These are phyloP conservation scores for Datisca glomerata DNA, from an alignment of 306 rosid genomes.

Conservation along the genomic window DNA sequence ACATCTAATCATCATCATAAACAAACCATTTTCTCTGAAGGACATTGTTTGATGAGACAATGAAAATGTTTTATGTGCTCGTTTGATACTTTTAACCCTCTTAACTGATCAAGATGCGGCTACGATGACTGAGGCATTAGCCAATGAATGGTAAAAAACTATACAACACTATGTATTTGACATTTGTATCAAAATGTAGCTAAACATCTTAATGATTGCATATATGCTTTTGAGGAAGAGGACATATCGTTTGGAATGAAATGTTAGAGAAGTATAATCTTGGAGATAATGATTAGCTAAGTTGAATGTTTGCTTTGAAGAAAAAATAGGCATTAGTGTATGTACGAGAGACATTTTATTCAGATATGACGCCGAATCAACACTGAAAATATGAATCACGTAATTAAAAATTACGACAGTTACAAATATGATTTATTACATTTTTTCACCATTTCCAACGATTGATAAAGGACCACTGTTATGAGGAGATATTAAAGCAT, in stretches of 20 bases:
- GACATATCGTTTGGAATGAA: neutral
- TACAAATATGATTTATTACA: neutral
- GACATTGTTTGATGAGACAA: no score
- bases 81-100: no score
- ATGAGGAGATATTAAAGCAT: neutral
- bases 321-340: neutral
- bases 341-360: neutral
- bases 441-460: neutral
- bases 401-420: neutral
- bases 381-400: slow-evolving; percentile 1
- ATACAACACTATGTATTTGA: neutral
- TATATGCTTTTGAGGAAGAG: neutral
- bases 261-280: neutral
- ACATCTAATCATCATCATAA: no score
- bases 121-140: slow-evolving; percentile 3
- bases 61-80: no score
- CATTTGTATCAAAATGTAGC: neutral
- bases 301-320: neutral
- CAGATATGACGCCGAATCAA: neutral
- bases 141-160: neutral
- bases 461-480: neutral
- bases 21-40: no score
- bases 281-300: neutral
- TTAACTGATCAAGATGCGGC: neutral
- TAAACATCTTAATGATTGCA: neutral